Percentiles rank a stretch among this genome's conserved stretches.
Conservation (phyloP, 495 filamentous ascomycete species). For the Podospora bellae-mahoneyi region DNA sequence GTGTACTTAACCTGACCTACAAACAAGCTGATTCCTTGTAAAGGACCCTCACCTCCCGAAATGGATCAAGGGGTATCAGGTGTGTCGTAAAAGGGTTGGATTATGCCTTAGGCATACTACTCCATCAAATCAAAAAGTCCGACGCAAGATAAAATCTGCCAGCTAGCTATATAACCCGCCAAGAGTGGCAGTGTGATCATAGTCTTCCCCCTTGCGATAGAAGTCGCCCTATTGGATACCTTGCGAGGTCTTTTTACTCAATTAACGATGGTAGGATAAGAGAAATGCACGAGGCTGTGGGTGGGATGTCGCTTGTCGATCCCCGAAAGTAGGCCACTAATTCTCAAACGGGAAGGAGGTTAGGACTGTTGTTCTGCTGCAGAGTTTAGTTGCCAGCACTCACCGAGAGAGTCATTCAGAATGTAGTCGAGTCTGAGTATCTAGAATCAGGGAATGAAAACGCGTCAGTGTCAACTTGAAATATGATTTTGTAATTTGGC, state of each 20-base stretch:
- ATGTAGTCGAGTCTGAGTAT: not conserved
- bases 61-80: not conserved
- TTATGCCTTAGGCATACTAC: not conserved
- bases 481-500: not conserved
- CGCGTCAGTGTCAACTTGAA: not conserved
- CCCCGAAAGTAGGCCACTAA: not conserved
- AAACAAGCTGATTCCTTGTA: not conserved
- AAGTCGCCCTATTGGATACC: not conserved
- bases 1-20: not conserved
- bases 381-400: not conserved
- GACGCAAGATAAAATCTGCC: not conserved
- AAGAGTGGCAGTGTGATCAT: constrained; percentile 5
- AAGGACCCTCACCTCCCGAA: not conserved
- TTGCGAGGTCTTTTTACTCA: constrained; percentile 1
- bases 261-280: not conserved
- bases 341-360: constrained; percentile 1
- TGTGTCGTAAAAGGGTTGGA: not conserved
- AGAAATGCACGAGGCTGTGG: not conserved
- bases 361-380: not conserved
- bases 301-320: not conserved
- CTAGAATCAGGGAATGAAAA: not conserved
- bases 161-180: not conserved
- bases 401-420: not conserved
- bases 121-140: not conserved
- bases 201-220: not conserved